Percentiles rank a stretch among this genome's conserved stretches.
phyloP scores from a whole-genome alignment of 768 basidiomycete genomes.

The Boletus barrowsii region DNA sequence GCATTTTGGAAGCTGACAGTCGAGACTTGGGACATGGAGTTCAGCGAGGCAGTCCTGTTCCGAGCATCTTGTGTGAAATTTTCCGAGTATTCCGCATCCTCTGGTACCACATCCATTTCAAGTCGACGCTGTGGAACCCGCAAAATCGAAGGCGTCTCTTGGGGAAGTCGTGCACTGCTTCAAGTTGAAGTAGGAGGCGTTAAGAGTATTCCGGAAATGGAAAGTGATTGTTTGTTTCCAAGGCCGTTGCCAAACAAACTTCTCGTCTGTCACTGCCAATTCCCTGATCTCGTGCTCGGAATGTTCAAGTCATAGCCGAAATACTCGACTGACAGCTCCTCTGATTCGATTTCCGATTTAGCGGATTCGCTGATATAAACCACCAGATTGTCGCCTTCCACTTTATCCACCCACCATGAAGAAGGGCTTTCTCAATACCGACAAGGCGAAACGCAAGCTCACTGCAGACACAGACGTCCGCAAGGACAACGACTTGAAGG shows the following conservation, averaged over 20 bases:
- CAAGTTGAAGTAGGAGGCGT: neutral
- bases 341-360: too few species aligned
- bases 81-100: conserved; percentile 8
- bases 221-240: conserved; percentile 17
- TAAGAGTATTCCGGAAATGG: conserved; percentile 3
- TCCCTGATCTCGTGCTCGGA: too few species aligned
- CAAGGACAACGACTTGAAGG: neutral
- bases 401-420: conserved; percentile 18
- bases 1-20: conserved; percentile 6
- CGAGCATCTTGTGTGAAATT: neutral
- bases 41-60: conserved; percentile 15
- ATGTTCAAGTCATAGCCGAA: too few species aligned
- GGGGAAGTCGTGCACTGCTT: neutral
- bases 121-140: neutral
- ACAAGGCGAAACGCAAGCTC: conserved; percentile 26
- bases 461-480: conserved; percentile 16
- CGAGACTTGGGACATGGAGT: conserved; percentile 8
- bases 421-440: conserved; percentile 22
- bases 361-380: too few species aligned
- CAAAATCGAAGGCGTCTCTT: neutral
- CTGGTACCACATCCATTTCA: conserved; percentile 18
- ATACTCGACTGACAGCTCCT: too few species aligned
- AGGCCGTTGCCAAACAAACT: conserved; percentile 9
- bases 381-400: too few species aligned
- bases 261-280: too few species aligned